Conservation (phyloP, 768 basidiomycete genomes). For the Lyophyllum semitale region DNA sequence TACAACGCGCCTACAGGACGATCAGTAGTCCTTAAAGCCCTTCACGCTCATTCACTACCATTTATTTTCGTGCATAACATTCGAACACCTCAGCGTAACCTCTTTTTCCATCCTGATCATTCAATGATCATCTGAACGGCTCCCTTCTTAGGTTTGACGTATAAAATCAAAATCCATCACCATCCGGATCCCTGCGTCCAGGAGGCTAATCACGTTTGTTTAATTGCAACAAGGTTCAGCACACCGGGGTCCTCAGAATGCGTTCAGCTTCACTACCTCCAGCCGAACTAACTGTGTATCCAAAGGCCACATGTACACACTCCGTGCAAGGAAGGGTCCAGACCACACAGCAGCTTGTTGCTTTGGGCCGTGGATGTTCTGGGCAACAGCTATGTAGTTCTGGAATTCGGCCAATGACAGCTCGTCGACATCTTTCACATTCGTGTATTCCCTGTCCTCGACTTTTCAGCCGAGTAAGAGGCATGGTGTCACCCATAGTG, state of each 20-base stretch:
- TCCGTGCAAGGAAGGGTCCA: slow-evolving; percentile 26
- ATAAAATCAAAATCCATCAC: not conserved
- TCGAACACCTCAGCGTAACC: no score
- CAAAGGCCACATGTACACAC: slow-evolving; percentile 29
- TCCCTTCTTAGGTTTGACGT: not conserved
- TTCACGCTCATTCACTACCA: no score
- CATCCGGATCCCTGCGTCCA: no score
- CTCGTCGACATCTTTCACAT: slow-evolving; percentile 3
- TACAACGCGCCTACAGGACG: no score
- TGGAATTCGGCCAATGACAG: slow-evolving; percentile 44
- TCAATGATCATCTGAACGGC: not conserved
- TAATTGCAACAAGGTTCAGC: slow-evolving; percentile 23
- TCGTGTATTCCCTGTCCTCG: not conserved
- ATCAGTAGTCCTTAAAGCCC: no score
- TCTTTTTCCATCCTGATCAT: no score
- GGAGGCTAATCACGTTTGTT: slow-evolving; percentile 1
- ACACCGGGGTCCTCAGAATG: slow-evolving; percentile 44
- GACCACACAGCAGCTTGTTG: slow-evolving; percentile 26
- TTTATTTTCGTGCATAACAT: no score
- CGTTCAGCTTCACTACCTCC: slow-evolving; percentile 41
- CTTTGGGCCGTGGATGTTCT: slow-evolving; percentile 15
- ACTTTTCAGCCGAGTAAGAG: slow-evolving; percentile 25
- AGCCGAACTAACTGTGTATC: slow-evolving; percentile 29
- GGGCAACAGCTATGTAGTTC: slow-evolving; percentile 35
- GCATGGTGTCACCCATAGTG: slow-evolving; percentile 28